A percentile compares a stretch with the other conserved stretches of the same genome.
phyloP scores from a whole-genome alignment of 2,329 filamentous ascomycete species.

The Orbilia oligospora region DNA sequence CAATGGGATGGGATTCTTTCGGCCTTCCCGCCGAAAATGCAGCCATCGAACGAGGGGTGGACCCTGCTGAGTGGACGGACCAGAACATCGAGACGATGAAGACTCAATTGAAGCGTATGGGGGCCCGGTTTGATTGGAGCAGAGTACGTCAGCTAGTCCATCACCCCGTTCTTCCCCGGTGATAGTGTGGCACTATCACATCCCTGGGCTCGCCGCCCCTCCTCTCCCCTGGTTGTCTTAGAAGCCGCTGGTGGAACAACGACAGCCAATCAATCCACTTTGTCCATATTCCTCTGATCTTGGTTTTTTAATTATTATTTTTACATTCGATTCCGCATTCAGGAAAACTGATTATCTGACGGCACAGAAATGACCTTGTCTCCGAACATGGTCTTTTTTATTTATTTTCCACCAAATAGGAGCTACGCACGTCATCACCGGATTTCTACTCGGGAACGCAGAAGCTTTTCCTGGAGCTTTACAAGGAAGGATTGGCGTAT shows the following conservation, averaged over 20 bases:
- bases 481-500: slow-evolving; percentile 82
- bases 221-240: slow-evolving; percentile 33
- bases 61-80: slow-evolving; percentile 83
- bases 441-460: slow-evolving; percentile 92
- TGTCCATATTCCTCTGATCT: slow-evolving; percentile 44
- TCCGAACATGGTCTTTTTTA: slow-evolving; percentile 57
- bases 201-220: slow-evolving; percentile 15
- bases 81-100: slow-evolving; percentile 89
- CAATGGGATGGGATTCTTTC: slow-evolving; percentile 97
- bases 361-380: slow-evolving; percentile 57
- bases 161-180: slow-evolving; percentile 36
- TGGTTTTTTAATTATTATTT: too few relatives aligned
- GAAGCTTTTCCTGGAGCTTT: slow-evolving; percentile 83
- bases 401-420: slow-evolving; percentile 70
- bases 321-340: slow-evolving; percentile 44
- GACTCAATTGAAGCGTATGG: slow-evolving; percentile 82
- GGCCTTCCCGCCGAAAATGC: slow-evolving; percentile 92
- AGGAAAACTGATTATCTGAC: slow-evolving; percentile 60
- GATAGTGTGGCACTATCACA: slow-evolving; percentile 41
- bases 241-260: slow-evolving; percentile 45
- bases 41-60: slow-evolving; percentile 83
- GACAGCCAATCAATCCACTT: slow-evolving; percentile 59
- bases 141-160: slow-evolving; percentile 72
- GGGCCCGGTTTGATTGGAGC: slow-evolving; percentile 86
- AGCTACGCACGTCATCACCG: slow-evolving; percentile 86